phyloP scores from a whole-genome alignment of 2,329 filamentous ascomycete species.

The Didymella pinodella region DNA sequence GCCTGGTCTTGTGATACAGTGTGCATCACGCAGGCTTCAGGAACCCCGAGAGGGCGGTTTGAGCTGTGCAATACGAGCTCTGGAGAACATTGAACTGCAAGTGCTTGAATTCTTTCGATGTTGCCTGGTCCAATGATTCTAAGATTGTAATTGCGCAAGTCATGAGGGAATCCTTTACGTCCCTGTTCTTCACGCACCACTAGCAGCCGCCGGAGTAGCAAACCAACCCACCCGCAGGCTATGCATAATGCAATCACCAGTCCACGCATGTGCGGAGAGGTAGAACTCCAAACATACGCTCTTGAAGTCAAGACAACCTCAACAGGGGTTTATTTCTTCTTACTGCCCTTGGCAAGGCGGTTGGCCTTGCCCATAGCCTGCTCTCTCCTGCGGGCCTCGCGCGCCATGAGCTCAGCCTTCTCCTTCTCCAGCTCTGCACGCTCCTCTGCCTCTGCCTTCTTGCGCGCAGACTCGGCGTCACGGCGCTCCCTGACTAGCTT shows the following conservation, averaged over 20 bases:
- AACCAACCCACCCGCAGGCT: constrained; percentile 30
- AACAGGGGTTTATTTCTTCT: constrained; percentile 49
- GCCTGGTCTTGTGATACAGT: no score
- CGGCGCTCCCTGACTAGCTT: constrained; percentile 84
- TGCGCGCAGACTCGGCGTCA: constrained; percentile 81
- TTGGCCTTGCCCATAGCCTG: constrained; percentile 57
- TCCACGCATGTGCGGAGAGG: constrained; percentile 12
- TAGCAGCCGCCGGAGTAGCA: constrained; percentile 5
- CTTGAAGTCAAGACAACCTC: not conserved
- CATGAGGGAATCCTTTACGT: no score
- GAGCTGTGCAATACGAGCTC: no score
- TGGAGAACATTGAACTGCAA: no score
- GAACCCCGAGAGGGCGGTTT: no score
- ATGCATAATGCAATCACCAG: constrained; percentile 38
- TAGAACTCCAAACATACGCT: not conserved
- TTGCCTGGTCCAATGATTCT: no score
- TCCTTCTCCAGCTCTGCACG: constrained; percentile 64
- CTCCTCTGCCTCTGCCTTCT: constrained; percentile 71
- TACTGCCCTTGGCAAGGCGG: constrained; percentile 48
- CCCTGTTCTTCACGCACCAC: not conserved
- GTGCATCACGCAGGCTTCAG: no score
- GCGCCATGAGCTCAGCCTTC: constrained; percentile 58
- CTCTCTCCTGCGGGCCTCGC: constrained; percentile 58
- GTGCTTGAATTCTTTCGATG: no score
- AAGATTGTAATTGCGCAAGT: no score